phyloP scores from a whole-genome alignment of 371 early-diverging fungal genomes.

The Mortierella sp. region DNA sequence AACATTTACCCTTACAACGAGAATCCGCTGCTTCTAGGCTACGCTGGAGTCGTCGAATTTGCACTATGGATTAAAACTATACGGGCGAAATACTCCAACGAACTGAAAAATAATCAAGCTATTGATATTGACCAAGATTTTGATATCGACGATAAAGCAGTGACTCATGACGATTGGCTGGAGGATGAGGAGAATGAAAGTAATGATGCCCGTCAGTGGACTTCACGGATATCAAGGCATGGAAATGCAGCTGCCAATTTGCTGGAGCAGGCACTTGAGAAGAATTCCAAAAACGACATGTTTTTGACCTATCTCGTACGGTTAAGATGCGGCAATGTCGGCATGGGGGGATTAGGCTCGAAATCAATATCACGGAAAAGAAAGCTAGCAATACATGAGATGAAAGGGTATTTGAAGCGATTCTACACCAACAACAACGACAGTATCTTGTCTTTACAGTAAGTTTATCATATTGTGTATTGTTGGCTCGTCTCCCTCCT shows the following conservation, averaged over 20 bases:
- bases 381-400: slow-evolving; percentile 26
- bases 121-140: not conserved
- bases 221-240: slow-evolving; percentile 18
- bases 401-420: slow-evolving; percentile 15
- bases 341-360: slow-evolving; percentile 14
- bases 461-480: slow-evolving; percentile 5
- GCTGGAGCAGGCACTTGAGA: slow-evolving; percentile 32
- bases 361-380: slow-evolving; percentile 10
- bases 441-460: slow-evolving; percentile 36
- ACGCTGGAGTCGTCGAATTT: slow-evolving; percentile 41
- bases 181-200: slow-evolving; percentile 7
- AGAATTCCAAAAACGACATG: slow-evolving; percentile 32
- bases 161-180: slow-evolving; percentile 11
- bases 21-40: slow-evolving; percentile 34
- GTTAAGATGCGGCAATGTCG: slow-evolving; percentile 29
- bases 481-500: not conserved
- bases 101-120: not conserved
- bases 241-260: slow-evolving; percentile 10
- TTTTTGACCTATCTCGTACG: slow-evolving; percentile 32
- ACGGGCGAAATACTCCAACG: not conserved
- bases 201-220: not conserved
- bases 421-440: slow-evolving; percentile 25
- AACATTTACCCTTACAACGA: slow-evolving; percentile 24
- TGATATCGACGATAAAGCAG: not conserved
- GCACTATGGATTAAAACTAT: slow-evolving; percentile 27